Evolutionary conservation across 2,329 filamentous ascomycete genomes (phyloP).

Genomic region (Alternaria ventricosa): DNA sequence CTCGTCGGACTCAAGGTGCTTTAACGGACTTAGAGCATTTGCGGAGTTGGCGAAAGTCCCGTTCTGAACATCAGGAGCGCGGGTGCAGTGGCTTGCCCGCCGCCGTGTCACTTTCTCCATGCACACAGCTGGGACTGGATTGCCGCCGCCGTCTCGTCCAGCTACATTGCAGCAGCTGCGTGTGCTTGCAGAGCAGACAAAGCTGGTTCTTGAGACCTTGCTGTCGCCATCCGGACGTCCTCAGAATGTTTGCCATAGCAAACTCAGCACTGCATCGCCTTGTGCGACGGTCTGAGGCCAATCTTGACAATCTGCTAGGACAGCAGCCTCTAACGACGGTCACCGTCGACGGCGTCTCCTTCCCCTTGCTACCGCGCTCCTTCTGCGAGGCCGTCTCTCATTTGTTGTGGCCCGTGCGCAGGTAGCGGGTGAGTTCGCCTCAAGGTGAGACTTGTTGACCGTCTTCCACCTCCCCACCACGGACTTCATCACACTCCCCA

Average conservation of each 20-base stretch:
- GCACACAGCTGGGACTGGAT: not conserved
- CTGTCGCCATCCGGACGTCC: not conserved
- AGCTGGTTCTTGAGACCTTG: too few species aligned
- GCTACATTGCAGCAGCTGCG: not conserved
- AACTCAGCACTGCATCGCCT: not conserved
- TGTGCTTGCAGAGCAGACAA: not conserved
- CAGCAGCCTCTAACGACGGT: not conserved
- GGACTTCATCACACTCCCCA: not conserved
- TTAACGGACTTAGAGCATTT: not conserved
- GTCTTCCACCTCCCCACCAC: not conserved
- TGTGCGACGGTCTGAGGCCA: not conserved
- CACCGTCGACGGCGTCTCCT: not conserved
- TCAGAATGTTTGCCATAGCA: not conserved
- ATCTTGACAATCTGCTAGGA: not conserved
- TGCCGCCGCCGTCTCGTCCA: not conserved
- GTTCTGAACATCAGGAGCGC: not conserved
- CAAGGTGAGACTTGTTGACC: not conserved
- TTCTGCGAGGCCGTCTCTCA: not conserved
- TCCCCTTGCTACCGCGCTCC: not conserved
- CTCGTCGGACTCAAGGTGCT: not conserved
- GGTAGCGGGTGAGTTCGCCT: not conserved
- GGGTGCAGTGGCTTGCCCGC: not conserved
- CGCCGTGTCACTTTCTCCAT: not conserved
- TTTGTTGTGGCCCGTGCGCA: conserved; percentile 3
- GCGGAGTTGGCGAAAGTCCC: not conserved